Percentiles rank a stretch among this genome's conserved stretches.
Evolutionary conservation across 345 rosid genomes (phyloP).

Genomic region (Erodium maritimum): DNA sequence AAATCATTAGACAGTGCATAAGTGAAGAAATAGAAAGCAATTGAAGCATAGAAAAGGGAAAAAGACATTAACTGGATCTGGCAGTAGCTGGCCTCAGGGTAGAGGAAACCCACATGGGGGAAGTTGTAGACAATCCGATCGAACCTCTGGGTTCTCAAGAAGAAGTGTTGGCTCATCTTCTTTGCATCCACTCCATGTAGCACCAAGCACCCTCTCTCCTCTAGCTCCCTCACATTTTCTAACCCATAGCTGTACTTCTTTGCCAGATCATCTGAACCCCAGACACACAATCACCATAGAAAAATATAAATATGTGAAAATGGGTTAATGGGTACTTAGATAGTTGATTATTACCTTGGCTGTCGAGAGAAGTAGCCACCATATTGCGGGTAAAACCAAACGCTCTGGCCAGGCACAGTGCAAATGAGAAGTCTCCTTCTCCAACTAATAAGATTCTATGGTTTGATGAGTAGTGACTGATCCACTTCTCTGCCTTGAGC

Average conservation of each 20-base stretch:
- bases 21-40: too few species aligned
- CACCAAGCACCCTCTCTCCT: conserved; percentile 20
- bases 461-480: conserved; percentile 31
- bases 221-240: conserved; percentile 17
- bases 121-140: conserved; percentile 30
- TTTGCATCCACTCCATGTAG: conserved; percentile 27
- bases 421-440: conserved; percentile 58
- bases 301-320: too few species aligned
- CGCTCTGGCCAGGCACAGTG: conserved; percentile 35
- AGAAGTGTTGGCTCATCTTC: conserved; percentile 21
- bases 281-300: too few species aligned
- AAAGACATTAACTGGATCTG: conserved; percentile 21
- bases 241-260: conserved; percentile 20
- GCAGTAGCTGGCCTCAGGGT: conserved; percentile 18
- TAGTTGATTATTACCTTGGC: conserved; percentile 17
- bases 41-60: neutral
- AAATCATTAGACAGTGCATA: too few species aligned
- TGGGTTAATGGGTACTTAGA: neutral
- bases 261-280: conserved; percentile 8
- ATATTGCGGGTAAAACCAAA: conserved; percentile 51
- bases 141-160: conserved; percentile 20
- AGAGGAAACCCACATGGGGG: conserved; percentile 30
- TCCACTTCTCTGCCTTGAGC: conserved; percentile 21
- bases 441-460: conserved; percentile 42
- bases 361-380: conserved; percentile 42